Evolutionary conservation across 1,284 basidiomycete genomes (phyloP).

Genomic region (Fistulinella cinereoalba): DNA sequence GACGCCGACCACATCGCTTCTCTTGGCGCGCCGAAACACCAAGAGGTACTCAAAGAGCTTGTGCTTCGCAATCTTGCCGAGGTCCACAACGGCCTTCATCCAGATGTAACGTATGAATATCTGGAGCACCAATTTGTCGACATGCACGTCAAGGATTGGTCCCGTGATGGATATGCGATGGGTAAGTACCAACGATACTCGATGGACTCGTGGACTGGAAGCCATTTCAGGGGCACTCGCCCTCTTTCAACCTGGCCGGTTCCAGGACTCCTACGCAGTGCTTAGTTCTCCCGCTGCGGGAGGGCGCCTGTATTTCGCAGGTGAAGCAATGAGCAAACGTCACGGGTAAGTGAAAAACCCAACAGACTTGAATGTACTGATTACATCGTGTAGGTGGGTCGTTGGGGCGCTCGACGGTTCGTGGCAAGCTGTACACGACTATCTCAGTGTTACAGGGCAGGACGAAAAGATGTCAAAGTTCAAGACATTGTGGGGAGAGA

Average conservation of each 20-base stretch:
- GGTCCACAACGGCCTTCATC: slow-evolving; percentile 4
- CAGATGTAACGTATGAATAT: neutral
- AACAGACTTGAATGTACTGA: too few species aligned
- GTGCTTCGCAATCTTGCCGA: slow-evolving; percentile 19
- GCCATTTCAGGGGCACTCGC: slow-evolving; percentile 10
- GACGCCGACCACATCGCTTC: slow-evolving; percentile 5
- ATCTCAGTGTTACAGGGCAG: too few species aligned
- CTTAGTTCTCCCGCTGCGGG: slow-evolving; percentile 14
- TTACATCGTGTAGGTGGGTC: too few species aligned
- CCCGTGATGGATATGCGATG: slow-evolving; percentile 7
- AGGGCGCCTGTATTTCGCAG: slow-evolving; percentile 17
- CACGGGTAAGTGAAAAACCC: too few species aligned
- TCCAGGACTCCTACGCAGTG: slow-evolving; percentile 7
- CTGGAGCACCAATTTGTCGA: slow-evolving; percentile 4
- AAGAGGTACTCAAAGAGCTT: slow-evolving; percentile 6
- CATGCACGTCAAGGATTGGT: too few species aligned
- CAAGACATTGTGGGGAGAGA: too few species aligned
- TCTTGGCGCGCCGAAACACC: neutral
- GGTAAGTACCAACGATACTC: slow-evolving; percentile 1
- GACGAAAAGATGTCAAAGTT: too few species aligned
- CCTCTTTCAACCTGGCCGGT: slow-evolving; percentile 11
- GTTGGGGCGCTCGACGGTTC: too few species aligned
- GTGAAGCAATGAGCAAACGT: slow-evolving; percentile 14
- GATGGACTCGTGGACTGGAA: neutral
- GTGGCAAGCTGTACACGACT: too few species aligned